phyloP scores from a whole-genome alignment of 352 stramenopile genomes.

The Phytophthora chlamydospora region DNA sequence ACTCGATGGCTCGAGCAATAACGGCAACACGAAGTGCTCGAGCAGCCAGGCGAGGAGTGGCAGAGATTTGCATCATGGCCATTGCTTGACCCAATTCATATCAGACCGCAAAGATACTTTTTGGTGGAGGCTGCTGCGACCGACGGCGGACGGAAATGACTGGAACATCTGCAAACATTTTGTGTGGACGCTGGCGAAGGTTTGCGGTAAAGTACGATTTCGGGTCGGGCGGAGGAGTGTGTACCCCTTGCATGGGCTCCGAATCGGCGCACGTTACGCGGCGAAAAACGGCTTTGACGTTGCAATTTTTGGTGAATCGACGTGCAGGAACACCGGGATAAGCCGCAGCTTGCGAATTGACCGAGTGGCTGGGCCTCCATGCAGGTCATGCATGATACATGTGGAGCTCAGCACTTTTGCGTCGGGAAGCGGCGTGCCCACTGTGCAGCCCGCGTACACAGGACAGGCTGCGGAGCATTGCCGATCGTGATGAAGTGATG shows the following conservation, averaged over 20 bases:
- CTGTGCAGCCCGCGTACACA: neutral
- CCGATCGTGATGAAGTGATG: slow-evolving; percentile 4
- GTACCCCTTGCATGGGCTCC: neutral
- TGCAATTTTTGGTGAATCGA: slow-evolving; percentile 29
- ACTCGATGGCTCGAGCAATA: slow-evolving; percentile 25
- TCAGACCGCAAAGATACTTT: slow-evolving; percentile 35
- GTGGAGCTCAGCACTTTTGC: neutral
- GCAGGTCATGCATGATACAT: too few species aligned
- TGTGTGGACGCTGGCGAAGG: neutral
- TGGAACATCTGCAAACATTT: neutral
- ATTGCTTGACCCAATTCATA: slow-evolving; percentile 12
- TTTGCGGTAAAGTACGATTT: too few species aligned
- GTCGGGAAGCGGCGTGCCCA: slow-evolving; percentile 1
- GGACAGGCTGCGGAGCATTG: neutral
- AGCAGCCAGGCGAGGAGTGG: slow-evolving; percentile 33
- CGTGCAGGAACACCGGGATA: slow-evolving; percentile 1
- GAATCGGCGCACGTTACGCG: slow-evolving; percentile 23
- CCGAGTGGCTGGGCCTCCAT: neutral
- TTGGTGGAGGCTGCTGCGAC: slow-evolving; percentile 7
- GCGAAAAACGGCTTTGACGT: slow-evolving; percentile 19
- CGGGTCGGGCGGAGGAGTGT: slow-evolving; percentile 11
- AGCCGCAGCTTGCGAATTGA: neutral
- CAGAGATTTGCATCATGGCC: slow-evolving; percentile 15
- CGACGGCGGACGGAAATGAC: slow-evolving; percentile 4
- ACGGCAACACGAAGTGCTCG: slow-evolving; percentile 28